These are phyloP conservation scores for Ichthyophthirius multifiliis DNA, from an alignment of 169 alveolate species.

Conservation along the genomic window DNA sequence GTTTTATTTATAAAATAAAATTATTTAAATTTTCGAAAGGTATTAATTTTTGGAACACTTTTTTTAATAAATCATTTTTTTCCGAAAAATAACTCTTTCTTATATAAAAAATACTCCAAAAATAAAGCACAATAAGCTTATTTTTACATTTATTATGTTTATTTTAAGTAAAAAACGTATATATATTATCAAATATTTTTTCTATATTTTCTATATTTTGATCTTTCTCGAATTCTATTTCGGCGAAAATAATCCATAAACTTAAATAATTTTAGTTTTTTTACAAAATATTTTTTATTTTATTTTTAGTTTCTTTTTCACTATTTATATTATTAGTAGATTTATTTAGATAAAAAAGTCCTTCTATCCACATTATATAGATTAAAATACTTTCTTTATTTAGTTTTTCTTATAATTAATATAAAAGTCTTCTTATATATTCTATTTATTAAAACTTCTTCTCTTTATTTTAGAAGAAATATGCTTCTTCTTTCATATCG, in stretches of 20 bases:
- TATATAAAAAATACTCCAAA: not conserved
- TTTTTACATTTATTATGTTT: not conserved
- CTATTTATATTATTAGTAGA: not conserved
- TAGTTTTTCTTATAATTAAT: not conserved
- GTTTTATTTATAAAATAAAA: not conserved
- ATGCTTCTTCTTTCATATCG: not conserved
- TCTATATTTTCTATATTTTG: not conserved
- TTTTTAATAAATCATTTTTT: too few species aligned
- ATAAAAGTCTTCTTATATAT: not conserved
- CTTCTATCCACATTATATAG: not conserved
- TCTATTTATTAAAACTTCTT: not conserved
- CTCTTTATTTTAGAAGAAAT: not conserved
- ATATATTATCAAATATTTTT: not conserved
- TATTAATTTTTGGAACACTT: not conserved
- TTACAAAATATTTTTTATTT: not conserved
- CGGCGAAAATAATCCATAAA: conserved; percentile 1
- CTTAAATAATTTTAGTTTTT: not conserved
- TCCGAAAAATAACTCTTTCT: too few species aligned
- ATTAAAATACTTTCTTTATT: not conserved
- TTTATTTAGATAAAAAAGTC: not conserved
- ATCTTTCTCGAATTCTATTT: not conserved
- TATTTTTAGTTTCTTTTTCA: not conserved
- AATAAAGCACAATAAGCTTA: not conserved
- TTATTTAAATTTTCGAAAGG: not conserved
- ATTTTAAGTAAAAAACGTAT: too few species aligned